Evolutionary conservation across 257 asterid genomes (phyloP), one percentile per base, ranked within the genome.

Genomic region (Scutellaria baicalensis): DNA sequence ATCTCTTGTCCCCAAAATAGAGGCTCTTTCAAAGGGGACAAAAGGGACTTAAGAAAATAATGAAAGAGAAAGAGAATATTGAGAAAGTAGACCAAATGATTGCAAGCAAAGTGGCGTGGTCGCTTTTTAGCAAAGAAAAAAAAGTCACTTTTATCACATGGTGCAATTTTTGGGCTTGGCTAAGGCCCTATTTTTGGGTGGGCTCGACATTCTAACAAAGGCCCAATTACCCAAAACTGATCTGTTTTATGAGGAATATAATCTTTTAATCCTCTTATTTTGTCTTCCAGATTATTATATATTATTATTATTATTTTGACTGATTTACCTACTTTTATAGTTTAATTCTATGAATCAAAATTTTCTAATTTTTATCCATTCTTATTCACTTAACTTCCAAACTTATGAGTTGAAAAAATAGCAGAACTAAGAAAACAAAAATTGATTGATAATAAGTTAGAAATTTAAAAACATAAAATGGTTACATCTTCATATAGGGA

Each of bases 61-160:
- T 23, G 55, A n/a, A n/a, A n/a, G n/a, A n/a, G n/a, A n/a, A n/a
- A n/a, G n/a, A 9, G 72, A 85, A 81, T 72, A 42, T 79, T 79
- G 72, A 57, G 43, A 59, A 83, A 81, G 84, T 78, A 77, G 89
- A 83, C 81, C 79, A 68, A 52, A 87, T 83, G 86, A 85, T 81
- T 83, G 83, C 73, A 49, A 78, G 75, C 83, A 74, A 77, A 77
- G 77, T 27, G 82, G 91, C 89, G 88, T 83, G 95, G 82, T 77
- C 69, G 78, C 83, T 78, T 85, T 78, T 69, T 40, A 2, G 4
- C 33, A 61, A 58, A 61, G 72, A 73, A 76, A 68, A 76, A 73
- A 80, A 82, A 78, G 79, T 72, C 51, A 72, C 83, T 83, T 82
- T 81, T 64, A 11, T 80, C 88, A 84, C 84, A 79, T 83, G 88